Conservation (phyloP, 768 basidiomycete species). For the Phanerodontia chrysosporium region DNA sequence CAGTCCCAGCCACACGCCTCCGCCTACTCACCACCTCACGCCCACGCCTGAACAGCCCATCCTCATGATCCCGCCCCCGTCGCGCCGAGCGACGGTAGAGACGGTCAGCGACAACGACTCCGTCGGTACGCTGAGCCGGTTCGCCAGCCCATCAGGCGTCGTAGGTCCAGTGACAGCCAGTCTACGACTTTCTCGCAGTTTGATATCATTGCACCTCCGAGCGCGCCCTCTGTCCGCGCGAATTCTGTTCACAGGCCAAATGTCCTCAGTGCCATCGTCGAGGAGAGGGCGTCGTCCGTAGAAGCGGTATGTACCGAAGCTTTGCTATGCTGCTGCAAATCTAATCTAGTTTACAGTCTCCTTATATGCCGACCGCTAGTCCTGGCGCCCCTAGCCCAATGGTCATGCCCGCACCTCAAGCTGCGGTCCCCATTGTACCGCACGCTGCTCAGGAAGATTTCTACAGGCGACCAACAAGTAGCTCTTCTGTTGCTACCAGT, state of each 20-base stretch:
- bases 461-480: conserved; percentile 4
- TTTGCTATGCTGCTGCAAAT: background rate
- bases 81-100: conserved; percentile 16
- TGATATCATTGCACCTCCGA: conserved; percentile 9
- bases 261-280: conserved; percentile 14
- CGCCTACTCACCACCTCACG: conserved; percentile 25
- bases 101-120: conserved; percentile 9
- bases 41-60: conserved; percentile 25
- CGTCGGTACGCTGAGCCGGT: conserved; percentile 12
- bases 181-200: conserved; percentile 17
- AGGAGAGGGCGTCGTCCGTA: conserved; percentile 12
- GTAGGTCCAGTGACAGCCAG: conserved; percentile 37
- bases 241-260: background rate
- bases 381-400: background rate
- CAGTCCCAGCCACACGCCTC: conserved; percentile 34
- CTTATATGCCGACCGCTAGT: background rate
- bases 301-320: conserved; percentile 2
- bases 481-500: background rate
- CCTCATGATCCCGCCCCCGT: conserved; percentile 33
- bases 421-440: background rate
- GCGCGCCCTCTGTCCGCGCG: conserved; percentile 2
- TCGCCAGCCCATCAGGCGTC: conserved; percentile 32
- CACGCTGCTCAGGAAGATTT: background rate
- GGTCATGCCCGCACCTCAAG: conserved; percentile 10
- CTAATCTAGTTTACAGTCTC: background rate